These are phyloP conservation scores for Chalciporus pseudorubinellus DNA, from an alignment of 768 basidiomycete genomes.

Conservation along the genomic window DNA sequence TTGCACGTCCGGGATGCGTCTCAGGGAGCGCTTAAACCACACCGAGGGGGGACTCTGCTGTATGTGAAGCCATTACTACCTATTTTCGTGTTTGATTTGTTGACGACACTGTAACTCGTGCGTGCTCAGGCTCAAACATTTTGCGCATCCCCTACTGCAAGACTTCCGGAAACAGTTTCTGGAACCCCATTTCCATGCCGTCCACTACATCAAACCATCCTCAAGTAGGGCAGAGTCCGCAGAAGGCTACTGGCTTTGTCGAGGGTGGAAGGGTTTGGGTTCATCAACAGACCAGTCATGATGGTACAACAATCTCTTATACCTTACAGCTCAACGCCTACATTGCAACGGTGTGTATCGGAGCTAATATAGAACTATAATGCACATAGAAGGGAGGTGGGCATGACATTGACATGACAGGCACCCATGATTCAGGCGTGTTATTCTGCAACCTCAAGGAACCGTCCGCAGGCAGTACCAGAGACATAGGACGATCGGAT, in stretches of 20 bases:
- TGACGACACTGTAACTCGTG: background rate
- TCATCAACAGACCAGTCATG: background rate
- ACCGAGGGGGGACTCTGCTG: conserved; percentile 44
- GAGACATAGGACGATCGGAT: background rate
- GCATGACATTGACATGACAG: background rate
- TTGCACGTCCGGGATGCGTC: conserved; percentile 47
- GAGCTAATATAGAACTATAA: conserved; percentile 17
- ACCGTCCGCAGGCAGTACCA: no score
- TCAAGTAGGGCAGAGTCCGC: conserved; percentile 74
- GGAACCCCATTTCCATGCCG: conserved; percentile 60
- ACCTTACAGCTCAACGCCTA: background rate
- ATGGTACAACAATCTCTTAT: no score
- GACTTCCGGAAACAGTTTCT: conserved; percentile 62
- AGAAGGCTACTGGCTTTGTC: conserved; percentile 86
- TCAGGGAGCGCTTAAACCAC: conserved; percentile 44
- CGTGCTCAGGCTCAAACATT: conserved; percentile 73
- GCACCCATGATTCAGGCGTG: background rate
- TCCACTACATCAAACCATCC: conserved; percentile 75
- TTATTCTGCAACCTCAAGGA: background rate
- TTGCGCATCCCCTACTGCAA: conserved; percentile 68
- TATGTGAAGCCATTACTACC: conserved; percentile 30
- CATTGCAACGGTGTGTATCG: background rate
- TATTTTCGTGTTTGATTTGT: background rate
- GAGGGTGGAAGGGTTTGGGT: conserved; percentile 52
- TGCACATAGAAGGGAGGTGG: conserved; percentile 8